These are phyloP conservation scores for Peniophora sp. DNA, from an alignment of 1,284 basidiomycete genomes.

Conservation along the genomic window DNA sequence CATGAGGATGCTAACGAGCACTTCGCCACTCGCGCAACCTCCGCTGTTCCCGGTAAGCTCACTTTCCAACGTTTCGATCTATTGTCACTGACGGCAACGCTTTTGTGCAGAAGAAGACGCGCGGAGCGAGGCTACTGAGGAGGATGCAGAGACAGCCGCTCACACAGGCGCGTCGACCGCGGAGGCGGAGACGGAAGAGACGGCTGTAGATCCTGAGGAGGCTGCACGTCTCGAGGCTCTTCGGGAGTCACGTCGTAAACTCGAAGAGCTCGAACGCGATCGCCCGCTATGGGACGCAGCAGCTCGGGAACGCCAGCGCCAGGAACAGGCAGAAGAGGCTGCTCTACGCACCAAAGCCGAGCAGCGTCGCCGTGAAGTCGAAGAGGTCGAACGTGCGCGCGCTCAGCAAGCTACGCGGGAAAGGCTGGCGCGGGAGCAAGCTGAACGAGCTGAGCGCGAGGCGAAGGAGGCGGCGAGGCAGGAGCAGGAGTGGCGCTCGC, in stretches of 20 bases:
- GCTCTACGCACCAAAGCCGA: slow-evolving; percentile 21
- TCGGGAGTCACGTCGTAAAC: slow-evolving; percentile 57
- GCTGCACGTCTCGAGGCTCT: slow-evolving; percentile 36
- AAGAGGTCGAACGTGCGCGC: slow-evolving; percentile 17
- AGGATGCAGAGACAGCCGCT: not conserved
- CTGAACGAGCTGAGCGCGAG: slow-evolving; percentile 21
- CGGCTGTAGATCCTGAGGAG: slow-evolving; percentile 22
- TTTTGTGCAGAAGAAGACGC: slow-evolving; percentile 2
- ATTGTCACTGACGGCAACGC: slow-evolving; percentile 5
- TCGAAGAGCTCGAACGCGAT: slow-evolving; percentile 62
- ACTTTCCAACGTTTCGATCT: not conserved
- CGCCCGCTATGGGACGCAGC: slow-evolving; percentile 52
- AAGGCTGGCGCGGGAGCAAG: slow-evolving; percentile 13
- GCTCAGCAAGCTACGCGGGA: slow-evolving; percentile 23
- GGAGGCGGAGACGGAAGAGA: slow-evolving; percentile 6
- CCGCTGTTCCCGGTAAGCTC: slow-evolving; percentile 6
- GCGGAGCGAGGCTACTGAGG: slow-evolving; percentile 3
- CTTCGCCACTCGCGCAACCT: not conserved
- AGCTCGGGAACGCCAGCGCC: slow-evolving; percentile 35
- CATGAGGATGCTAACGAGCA: slow-evolving; percentile 6
- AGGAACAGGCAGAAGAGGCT: slow-evolving; percentile 36
- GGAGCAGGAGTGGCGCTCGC: slow-evolving; percentile 21
- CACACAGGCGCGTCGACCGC: slow-evolving; percentile 9
- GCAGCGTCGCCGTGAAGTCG: slow-evolving; percentile 22
- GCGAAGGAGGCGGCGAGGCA: slow-evolving; percentile 24